A percentile compares a stretch with the other conserved stretches of the same genome.
These are phyloP conservation scores for Pyrenochaeta sp. DNA, from an alignment of 2,329 filamentous ascomycete genomes.

Conservation along the genomic window DNA sequence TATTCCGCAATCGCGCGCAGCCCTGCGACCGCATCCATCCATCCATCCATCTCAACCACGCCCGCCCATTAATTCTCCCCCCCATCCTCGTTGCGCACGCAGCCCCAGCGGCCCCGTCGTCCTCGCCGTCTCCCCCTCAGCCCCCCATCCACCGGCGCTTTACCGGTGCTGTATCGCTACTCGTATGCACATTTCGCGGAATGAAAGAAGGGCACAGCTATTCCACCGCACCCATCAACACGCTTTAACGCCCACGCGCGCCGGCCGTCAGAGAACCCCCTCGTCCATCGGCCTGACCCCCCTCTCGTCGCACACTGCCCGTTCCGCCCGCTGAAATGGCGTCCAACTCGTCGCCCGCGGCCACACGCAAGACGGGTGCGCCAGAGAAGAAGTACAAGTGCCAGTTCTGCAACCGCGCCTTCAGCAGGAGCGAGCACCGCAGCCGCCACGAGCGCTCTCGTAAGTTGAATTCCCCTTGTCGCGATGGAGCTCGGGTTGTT, in stretches of 20 bases:
- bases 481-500: slow-evolving; percentile 34
- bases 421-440: slow-evolving; percentile 95
- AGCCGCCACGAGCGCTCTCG: slow-evolving; percentile 97
- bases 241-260: slow-evolving; percentile 50
- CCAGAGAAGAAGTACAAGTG: slow-evolving; percentile 99
- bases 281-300: slow-evolving; percentile 22
- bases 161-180: slow-evolving; percentile 30
- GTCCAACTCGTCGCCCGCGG: slow-evolving; percentile 71
- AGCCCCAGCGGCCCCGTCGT: slow-evolving; percentile 6
- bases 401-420: slow-evolving; percentile 97
- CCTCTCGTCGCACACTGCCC: slow-evolving; percentile 4
- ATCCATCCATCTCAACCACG: slow-evolving; percentile 26
- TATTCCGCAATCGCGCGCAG: slow-evolving; percentile 28
- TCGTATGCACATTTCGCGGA: slow-evolving; percentile 34
- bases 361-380: slow-evolving; percentile 75
- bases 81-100: slow-evolving; percentile 36
- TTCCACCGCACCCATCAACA: slow-evolving; percentile 35
- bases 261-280: slow-evolving; percentile 39
- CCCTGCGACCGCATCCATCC: slow-evolving; percentile 18
- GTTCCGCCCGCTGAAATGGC: slow-evolving; percentile 69
- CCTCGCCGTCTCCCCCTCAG: slow-evolving; percentile 14
- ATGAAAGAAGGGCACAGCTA: slow-evolving; percentile 41
- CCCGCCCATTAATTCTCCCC: slow-evolving; percentile 40
- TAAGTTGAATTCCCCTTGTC: slow-evolving; percentile 66
- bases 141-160: slow-evolving; percentile 22